Percentiles rank a stretch among this genome's conserved stretches.
phyloP scores from a whole-genome alignment of 2,329 filamentous ascomycete species.

The Arthrocladium fulminans region DNA sequence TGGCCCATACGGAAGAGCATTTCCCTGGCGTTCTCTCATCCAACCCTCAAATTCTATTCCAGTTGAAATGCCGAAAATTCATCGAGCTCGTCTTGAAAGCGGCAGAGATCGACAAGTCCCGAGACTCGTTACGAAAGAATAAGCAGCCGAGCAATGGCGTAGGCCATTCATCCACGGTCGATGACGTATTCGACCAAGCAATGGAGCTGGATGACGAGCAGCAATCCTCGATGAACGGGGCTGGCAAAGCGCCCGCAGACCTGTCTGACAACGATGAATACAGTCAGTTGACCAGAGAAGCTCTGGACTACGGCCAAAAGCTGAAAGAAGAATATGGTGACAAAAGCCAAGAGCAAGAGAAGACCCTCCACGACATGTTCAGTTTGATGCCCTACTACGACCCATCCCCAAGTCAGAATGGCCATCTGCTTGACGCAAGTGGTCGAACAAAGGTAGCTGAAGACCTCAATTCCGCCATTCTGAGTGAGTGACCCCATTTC shows the following conservation, averaged over 20 bases:
- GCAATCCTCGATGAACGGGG: constrained; percentile 22
- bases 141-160: constrained; percentile 31
- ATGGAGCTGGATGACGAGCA: constrained; percentile 52
- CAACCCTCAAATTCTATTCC: constrained; percentile 80
- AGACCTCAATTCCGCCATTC: constrained; percentile 84
- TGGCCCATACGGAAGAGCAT: constrained; percentile 68
- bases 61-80: constrained; percentile 80
- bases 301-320: constrained; percentile 69
- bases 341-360: constrained; percentile 61
- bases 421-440: constrained; percentile 65
- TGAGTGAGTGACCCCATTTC: constrained; percentile 52
- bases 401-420: constrained; percentile 65
- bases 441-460: constrained; percentile 76
- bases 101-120: constrained; percentile 52
- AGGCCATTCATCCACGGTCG: constrained; percentile 22
- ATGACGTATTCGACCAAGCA: constrained; percentile 41
- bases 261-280: constrained; percentile 30
- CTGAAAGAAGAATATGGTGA: constrained; percentile 68
- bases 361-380: constrained; percentile 74
- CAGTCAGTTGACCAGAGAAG: constrained; percentile 54
- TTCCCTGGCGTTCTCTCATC: constrained; percentile 73
- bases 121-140: constrained; percentile 31
- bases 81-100: constrained; percentile 83
- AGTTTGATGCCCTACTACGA: constrained; percentile 80
- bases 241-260: constrained; percentile 25